Evolutionary conservation across 805 yeast species (phyloP).

Genomic region (Starmerella khaoyaiensis): DNA sequence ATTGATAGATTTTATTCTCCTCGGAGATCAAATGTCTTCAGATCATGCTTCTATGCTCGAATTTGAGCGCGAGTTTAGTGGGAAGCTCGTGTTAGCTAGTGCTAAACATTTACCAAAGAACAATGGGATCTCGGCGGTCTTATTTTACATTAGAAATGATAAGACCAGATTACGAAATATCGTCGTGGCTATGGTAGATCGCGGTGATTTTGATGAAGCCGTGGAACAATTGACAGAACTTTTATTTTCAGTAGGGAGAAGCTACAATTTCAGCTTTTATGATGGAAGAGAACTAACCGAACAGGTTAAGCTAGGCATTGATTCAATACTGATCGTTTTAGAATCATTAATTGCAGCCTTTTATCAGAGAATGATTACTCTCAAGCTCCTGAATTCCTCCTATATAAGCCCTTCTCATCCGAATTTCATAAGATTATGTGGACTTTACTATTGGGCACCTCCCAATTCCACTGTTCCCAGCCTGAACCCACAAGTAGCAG

Average conservation of each 20-base stretch:
- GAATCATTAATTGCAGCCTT: conserved; percentile 9
- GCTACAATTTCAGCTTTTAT: background rate
- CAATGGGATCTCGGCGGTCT: conserved; percentile 1
- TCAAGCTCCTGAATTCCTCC: background rate
- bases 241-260: background rate
- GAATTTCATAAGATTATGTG: background rate
- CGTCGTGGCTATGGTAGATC: conserved; percentile 8
- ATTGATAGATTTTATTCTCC: too few species aligned
- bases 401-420: background rate
- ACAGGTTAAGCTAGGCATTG: background rate
- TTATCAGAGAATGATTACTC: conserved; percentile 4
- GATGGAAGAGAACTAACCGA: background rate
- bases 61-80: conserved; percentile 11
- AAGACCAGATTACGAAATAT: conserved; percentile 1
- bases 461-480: conserved; percentile 3
- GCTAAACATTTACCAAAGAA: conserved; percentile 7
- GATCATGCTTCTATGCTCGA: too few species aligned
- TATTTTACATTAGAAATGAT: background rate
- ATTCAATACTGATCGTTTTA: conserved; percentile 5
- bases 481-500: conserved; percentile 4
- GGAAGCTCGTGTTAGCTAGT: conserved; percentile 2
- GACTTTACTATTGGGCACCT: conserved; percentile 6
- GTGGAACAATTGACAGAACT: conserved; percentile 4
- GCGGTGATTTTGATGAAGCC: conserved; percentile 13
- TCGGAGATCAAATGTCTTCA: too few species aligned